A percentile compares a stretch with the other conserved stretches of the same genome.
Conservation (phyloP, 83 land plant species). For the Picea abies region DNA sequence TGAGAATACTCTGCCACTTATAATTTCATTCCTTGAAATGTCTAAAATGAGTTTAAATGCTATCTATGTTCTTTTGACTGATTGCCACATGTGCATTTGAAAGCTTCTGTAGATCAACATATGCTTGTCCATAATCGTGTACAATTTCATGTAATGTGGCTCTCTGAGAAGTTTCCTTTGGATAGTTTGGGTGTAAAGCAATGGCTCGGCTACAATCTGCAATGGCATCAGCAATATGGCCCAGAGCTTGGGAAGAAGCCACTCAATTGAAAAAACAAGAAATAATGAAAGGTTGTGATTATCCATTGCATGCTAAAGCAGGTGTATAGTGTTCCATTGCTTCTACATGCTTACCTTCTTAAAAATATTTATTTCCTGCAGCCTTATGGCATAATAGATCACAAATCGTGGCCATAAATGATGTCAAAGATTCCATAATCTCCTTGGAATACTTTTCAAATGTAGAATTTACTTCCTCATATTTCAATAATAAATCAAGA, state of each 20-base stretch:
- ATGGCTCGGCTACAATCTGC: constrained; percentile 93
- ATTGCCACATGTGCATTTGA: constrained; percentile 5
- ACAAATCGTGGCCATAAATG: no score
- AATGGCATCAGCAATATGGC: constrained; percentile 88
- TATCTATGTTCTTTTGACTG: no score
- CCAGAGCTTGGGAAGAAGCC: constrained; percentile 85
- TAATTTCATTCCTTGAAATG: no score
- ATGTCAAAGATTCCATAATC: no score
- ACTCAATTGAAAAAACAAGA: constrained; percentile 92
- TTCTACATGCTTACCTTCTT: constrained; percentile 73
- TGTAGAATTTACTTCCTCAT: constrained; percentile 36
- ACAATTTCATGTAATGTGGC: constrained; percentile 90
- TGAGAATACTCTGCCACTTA: no score
- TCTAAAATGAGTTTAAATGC: no score
- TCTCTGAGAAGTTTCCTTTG: constrained; percentile 85
- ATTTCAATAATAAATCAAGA: constrained; percentile 57
- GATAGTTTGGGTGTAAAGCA: constrained; percentile 79
- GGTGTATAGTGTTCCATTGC: constrained; percentile 90
- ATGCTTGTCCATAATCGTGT: constrained; percentile 86
- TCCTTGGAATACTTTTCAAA: constrained; percentile 21
- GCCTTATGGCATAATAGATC: constrained; percentile 17
- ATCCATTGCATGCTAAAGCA: constrained; percentile 73
- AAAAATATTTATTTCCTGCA: constrained; percentile 93
- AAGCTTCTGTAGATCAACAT: constrained; percentile 69
- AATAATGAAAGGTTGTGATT: constrained; percentile 86